Percentiles rank a stretch among this genome's conserved stretches.
Evolutionary conservation across 192 early-diverging fungal genomes (phyloP).

Genomic region (Mortierella alpina): DNA sequence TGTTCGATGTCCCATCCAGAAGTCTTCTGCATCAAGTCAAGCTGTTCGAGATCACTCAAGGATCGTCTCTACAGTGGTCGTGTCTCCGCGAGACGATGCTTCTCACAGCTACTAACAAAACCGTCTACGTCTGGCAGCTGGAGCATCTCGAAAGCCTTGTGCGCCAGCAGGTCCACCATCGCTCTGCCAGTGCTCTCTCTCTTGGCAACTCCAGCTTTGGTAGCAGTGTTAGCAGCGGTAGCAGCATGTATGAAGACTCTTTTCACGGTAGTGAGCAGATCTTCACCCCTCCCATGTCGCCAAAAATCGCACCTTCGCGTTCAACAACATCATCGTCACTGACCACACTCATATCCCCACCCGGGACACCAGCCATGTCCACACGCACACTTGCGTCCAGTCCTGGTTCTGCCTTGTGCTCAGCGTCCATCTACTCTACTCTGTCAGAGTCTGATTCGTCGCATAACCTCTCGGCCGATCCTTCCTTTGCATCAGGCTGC

Average conservation of each 20-base stretch:
- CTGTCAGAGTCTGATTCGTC: background rate
- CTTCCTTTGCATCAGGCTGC: background rate
- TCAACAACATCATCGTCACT: constrained; percentile 4
- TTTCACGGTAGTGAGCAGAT: too few species aligned
- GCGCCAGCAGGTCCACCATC: constrained; percentile 6
- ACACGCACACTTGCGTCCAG: background rate
- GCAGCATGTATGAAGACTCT: background rate
- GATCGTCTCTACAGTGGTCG: constrained; percentile 36
- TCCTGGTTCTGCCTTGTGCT: background rate
- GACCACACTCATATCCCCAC: background rate
- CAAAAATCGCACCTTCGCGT: background rate
- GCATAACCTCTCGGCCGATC: background rate
- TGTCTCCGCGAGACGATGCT: constrained; percentile 30
- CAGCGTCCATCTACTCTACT: background rate
- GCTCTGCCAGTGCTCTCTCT: background rate
- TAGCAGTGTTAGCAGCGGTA: background rate
- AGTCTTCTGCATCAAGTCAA: constrained; percentile 41
- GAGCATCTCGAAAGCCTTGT: constrained; percentile 36
- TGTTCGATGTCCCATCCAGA: constrained; percentile 41
- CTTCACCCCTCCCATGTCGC: background rate
- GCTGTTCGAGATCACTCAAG: constrained; percentile 31
- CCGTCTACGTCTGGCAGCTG: constrained; percentile 46
- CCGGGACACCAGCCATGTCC: constrained; percentile 16
- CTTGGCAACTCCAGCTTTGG: background rate
- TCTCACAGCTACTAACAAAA: constrained; percentile 40